These are phyloP conservation scores for Scheffersomyces parashehatae DNA, from an alignment of 1,139 yeast genomes.

Conservation along the genomic window DNA sequence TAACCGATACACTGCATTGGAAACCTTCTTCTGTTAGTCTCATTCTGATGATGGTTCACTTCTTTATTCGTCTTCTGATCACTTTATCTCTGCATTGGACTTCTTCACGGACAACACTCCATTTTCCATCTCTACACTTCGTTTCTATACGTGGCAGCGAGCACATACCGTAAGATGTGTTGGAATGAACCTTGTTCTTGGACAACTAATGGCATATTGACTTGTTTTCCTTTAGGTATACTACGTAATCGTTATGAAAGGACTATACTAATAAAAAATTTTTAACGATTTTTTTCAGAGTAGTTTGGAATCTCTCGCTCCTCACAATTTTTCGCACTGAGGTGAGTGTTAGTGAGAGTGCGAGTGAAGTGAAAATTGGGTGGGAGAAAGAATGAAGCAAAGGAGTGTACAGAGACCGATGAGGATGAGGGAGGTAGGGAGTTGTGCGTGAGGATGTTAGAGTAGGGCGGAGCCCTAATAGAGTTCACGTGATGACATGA, in stretches of 20 bases:
- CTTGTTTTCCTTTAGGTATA: slow-evolving; percentile 19
- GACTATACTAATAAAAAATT: slow-evolving; percentile 7
- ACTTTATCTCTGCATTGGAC: background rate
- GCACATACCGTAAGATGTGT: slow-evolving; percentile 98
- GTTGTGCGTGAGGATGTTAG: background rate
- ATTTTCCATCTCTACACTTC: background rate
- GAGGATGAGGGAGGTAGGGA: background rate
- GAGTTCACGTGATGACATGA: slow-evolving; percentile 3
- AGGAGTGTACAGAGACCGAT: background rate
- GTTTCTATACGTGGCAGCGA: background rate
- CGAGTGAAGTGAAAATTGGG: slow-evolving; percentile 1
- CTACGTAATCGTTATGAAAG: slow-evolving; percentile 9
- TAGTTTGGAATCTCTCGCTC: background rate
- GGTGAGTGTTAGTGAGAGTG: slow-evolving; percentile 3
- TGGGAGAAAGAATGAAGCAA: slow-evolving; percentile 4
- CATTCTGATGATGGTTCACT: background rate
- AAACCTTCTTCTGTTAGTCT: background rate
- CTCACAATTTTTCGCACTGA: slow-evolving; percentile 9
- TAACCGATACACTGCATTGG: too few relatives aligned
- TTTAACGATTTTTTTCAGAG: slow-evolving; percentile 7
- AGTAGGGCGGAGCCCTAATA: slow-evolving; percentile 4
- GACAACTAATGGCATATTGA: slow-evolving; percentile 93
- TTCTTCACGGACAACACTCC: background rate
- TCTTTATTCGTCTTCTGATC: background rate
- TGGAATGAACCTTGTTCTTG: slow-evolving; percentile 99